phyloP scores from a whole-genome alignment of 1,284 basidiomycete species.

The Ceratobasidium sp. region DNA sequence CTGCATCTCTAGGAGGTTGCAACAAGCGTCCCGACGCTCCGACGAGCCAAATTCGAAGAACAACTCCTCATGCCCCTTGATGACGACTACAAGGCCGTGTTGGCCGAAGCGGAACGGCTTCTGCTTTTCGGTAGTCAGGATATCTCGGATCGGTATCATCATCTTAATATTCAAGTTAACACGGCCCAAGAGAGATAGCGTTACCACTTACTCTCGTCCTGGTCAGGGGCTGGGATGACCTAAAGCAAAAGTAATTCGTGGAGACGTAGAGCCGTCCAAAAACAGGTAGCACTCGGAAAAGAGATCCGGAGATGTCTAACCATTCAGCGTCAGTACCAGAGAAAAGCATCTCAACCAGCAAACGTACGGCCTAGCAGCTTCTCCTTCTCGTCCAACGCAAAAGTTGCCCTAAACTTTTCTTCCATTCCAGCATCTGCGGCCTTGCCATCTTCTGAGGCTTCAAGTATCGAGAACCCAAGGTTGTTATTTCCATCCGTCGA shows the following conservation, averaged over 20 bases:
- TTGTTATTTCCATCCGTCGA: slow-evolving; percentile 52
- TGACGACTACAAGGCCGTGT: slow-evolving; percentile 87
- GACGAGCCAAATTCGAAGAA: slow-evolving; percentile 92
- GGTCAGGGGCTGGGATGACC: slow-evolving; percentile 57
- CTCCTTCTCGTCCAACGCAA: slow-evolving; percentile 89
- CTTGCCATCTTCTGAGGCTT: slow-evolving; percentile 65
- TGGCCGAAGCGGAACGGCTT: slow-evolving; percentile 91
- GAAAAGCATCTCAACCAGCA: slow-evolving; percentile 19
- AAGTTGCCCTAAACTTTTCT: slow-evolving; percentile 80
- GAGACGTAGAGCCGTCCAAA: slow-evolving; percentile 89
- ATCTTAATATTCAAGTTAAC: slow-evolving; percentile 67
- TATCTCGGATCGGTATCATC: slow-evolving; percentile 90
- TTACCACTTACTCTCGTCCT: slow-evolving; percentile 74
- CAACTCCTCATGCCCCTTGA: slow-evolving; percentile 95
- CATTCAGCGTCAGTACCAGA: slow-evolving; percentile 38
- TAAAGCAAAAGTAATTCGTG: slow-evolving; percentile 86
- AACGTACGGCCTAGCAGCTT: slow-evolving; percentile 83
- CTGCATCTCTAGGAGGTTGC: slow-evolving; percentile 78
- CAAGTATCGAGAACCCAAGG: slow-evolving; percentile 78
- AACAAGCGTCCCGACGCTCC: slow-evolving; percentile 81
- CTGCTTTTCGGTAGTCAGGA: slow-evolving; percentile 84
- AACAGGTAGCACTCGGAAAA: slow-evolving; percentile 86
- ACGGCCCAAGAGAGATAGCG: slow-evolving; percentile 59
- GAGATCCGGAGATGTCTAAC: slow-evolving; percentile 86
- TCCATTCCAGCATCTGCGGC: slow-evolving; percentile 69